Base-by-base conservation (phyloP, 306 rosid species). In the Quercus rubra region DNA sequence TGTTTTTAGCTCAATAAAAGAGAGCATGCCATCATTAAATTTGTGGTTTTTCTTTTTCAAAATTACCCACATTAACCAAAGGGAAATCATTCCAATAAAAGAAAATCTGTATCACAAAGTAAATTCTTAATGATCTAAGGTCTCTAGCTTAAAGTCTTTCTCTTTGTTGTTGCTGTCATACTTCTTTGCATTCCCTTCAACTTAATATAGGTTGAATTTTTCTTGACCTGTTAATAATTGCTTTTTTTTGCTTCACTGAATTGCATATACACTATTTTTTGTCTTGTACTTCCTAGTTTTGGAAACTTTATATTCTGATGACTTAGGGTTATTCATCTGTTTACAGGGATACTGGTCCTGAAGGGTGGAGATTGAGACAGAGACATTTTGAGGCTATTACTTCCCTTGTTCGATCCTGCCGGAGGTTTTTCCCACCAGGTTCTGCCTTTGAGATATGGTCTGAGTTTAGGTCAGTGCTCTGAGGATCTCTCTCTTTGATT, bases 401-500 rank as follows among this genome's bases (percentile, higher is more conserved):
- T 71, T 91, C 97, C 78, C 99, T 95, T 88, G 99, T 93, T 77
- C 92, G 92, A 75, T 93, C 97, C 69, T 93, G 99, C 80, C 91
- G 99, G 71, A 91, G 94, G 89, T 95, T 95, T 81, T 95, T 91
- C 89, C 98, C 92, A 19, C 81, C 85, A 52, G 98, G 94, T 81
- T 91, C 99, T 88, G 98, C 99, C 82, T 79, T 64, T 83, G 99
- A 91, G 88, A 95, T 95, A 90, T 95, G 99, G 99, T 87, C 92
- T 20, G 99, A 93, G 91, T 95, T 95, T 79, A 95, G 90, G 99
- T 89, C 84, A 83, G 92, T 85, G 77, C 80, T 86, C 76, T 79
- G 70, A 56, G 71, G 9, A 76, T 76, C 72, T 74, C 75, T 74
- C 78, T 83, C 43, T 74, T 81, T 46, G 69, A 46, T 21, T 85